A percentile compares a stretch with the other conserved stretches of the same genome.
Conservation (phyloP, 2,329 filamentous ascomycete genomes). For the Colletotrichum lindemuthianum region DNA sequence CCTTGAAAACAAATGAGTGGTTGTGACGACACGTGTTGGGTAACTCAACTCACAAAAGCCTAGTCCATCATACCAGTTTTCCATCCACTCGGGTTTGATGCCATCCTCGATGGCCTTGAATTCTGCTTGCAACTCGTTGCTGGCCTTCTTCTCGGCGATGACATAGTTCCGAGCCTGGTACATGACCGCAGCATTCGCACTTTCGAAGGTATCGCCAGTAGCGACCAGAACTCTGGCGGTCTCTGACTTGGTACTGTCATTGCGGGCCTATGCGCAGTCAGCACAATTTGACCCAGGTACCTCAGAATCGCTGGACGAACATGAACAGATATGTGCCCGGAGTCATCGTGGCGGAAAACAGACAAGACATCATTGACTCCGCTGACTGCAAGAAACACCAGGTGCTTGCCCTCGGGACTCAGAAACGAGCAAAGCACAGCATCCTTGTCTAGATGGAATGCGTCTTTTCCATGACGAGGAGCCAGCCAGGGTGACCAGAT, state of each 20-base stretch:
- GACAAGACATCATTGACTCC: constrained; percentile 77
- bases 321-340: constrained; percentile 75
- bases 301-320: constrained; percentile 54
- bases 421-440: constrained; percentile 83
- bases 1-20: constrained; percentile 49
- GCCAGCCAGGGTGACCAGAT: constrained; percentile 87
- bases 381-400: constrained; percentile 83
- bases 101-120: constrained; percentile 57
- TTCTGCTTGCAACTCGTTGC: constrained; percentile 57
- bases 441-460: constrained; percentile 78
- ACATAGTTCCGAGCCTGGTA: constrained; percentile 83
- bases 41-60: constrained; percentile 75
- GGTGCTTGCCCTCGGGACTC: constrained; percentile 73
- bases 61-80: constrained; percentile 91
- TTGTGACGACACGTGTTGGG: not conserved
- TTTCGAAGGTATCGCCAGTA: constrained; percentile 77
- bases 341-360: constrained; percentile 70
- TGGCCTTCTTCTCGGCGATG: constrained; percentile 53
- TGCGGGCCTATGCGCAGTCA: constrained; percentile 61
- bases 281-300: not conserved
- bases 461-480: constrained; percentile 80
- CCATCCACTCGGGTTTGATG: constrained; percentile 73
- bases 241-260: constrained; percentile 69
- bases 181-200: constrained; percentile 81
- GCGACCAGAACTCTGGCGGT: constrained; percentile 74